Evolutionary conservation across 2,329 filamentous ascomycete species (phyloP).

Genomic region (Akanthomyces dipterigenus): DNA sequence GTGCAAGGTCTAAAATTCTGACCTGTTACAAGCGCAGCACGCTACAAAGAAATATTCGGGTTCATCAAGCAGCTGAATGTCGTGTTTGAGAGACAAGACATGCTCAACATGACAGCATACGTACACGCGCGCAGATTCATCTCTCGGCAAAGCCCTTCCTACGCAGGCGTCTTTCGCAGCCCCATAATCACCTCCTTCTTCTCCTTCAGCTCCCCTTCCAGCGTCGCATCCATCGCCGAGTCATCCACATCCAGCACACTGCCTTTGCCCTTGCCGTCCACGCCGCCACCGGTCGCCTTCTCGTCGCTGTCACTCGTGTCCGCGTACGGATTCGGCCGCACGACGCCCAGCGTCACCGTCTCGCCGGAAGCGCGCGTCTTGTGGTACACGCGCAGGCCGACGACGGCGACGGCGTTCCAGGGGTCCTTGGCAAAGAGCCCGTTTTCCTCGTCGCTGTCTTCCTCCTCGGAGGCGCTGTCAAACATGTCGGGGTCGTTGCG

Average conservation of each 20-base stretch:
- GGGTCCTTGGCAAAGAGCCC: conserved; percentile 46
- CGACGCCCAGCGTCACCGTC: conserved; percentile 30
- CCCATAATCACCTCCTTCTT: conserved; percentile 31
- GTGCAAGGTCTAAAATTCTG: background rate
- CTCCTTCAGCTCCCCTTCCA: conserved; percentile 26
- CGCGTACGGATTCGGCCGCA: conserved; percentile 31
- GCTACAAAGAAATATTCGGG: background rate
- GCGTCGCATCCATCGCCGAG: conserved; percentile 38
- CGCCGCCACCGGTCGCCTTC: conserved; percentile 3
- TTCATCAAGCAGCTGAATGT: no score
- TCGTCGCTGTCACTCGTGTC: conserved; percentile 17
- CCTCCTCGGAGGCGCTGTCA: background rate
- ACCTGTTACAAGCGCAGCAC: background rate
- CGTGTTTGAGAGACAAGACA: background rate
- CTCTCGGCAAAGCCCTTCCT: background rate
- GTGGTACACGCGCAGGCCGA: conserved; percentile 56
- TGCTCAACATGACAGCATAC: background rate
- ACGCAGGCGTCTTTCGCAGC: conserved; percentile 6
- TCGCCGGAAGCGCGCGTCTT: conserved; percentile 31
- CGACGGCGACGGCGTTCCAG: conserved; percentile 58
- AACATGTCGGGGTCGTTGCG: background rate
- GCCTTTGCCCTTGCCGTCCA: conserved; percentile 16
- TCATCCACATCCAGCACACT: conserved; percentile 38
- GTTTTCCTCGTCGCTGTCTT: background rate
- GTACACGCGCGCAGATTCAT: background rate